These are phyloP conservation scores for Curvularia spicifera DNA, from an alignment of 2,329 filamentous ascomycete genomes.

Conservation along the genomic window DNA sequence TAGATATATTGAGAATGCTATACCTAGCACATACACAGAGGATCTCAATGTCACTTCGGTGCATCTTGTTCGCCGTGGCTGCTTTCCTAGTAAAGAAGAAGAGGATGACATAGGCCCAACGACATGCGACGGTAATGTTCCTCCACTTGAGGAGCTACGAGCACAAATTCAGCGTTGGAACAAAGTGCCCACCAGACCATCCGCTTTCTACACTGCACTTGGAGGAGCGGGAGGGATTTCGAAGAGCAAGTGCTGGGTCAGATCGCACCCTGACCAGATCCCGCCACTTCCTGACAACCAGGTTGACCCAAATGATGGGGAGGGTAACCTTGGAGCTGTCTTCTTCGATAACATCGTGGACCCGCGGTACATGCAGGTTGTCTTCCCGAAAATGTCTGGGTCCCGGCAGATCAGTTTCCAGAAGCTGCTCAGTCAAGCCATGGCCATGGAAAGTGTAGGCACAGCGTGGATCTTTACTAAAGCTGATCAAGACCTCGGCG, in stretches of 20 bases:
- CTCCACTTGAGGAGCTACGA: not conserved
- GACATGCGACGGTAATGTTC: not conserved
- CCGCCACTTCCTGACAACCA: not conserved
- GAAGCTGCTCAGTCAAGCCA: not conserved
- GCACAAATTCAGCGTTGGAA: not conserved
- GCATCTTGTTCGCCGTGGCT: not conserved
- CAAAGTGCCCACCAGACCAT: not conserved
- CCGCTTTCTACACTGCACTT: not conserved
- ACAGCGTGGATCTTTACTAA: not conserved
- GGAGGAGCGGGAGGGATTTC: not conserved
- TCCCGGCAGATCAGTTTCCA: not conserved
- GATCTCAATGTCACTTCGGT: not conserved
- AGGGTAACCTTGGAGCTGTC: not conserved
- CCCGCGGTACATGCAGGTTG: not conserved
- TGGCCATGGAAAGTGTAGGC: constrained; percentile 1
- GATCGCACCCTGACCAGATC: not conserved
- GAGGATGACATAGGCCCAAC: constrained; percentile 1
- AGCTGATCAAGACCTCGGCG: not conserved
- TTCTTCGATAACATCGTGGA: constrained; percentile 1
- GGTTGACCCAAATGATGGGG: not conserved
- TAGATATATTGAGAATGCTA: not conserved
- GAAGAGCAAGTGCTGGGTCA: not conserved
- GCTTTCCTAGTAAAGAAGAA: not conserved
- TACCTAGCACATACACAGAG: not conserved
- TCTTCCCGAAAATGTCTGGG: not conserved